Base-by-base conservation (phyloP, 192 early-diverging fungal genomes). In the Dispira parvispora region DNA sequence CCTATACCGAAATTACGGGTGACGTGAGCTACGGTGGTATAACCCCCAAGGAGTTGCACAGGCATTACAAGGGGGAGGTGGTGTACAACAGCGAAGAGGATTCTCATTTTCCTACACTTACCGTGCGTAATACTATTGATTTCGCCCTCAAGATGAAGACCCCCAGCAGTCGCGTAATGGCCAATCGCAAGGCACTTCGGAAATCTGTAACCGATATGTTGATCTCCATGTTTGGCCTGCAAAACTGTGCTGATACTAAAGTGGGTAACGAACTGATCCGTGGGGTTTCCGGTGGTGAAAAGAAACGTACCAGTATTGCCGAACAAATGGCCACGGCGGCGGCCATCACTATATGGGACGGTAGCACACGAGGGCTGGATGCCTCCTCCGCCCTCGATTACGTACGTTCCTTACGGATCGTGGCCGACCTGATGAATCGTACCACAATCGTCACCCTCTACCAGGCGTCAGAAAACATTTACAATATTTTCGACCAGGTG, bases 1-100 rank as follows among this genome's bases (percentile, higher is more conserved):
- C 75, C 6, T 83, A 79, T 62, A 61, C 62, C 43, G 26, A 66
- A 16, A 77, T 88, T 64, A 63, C 65, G 8, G 87, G 87, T 23
- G 68, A 67, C 0, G 79, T 85, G 53, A 73, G 75, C 23, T 86
- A 87, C 60, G 84, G 84, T 13, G 87, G 85, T 8, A 74, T 92
- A 62, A 71, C 75, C 14, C 67, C 79, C 14, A 65, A 75, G 14
- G 76, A 80, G 47, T 78, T 92, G 62, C 63, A 64, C 2, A 74
- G 73, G 28, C 67, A 77, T 50, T 87, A 84, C 65, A 81, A 84
- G 63, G 85, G 83, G 47, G 83, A 88, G 62, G 80, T 92, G 11
- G 78, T 79, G 21, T 92, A 90, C 64, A 85, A 84, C 65, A 78
- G 83, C 68, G 90, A 92, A 75, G 85, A 86, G 67, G 88, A 89